Evolutionary conservation across 768 basidiomycete genomes (phyloP), one percentile per base, ranked within the genome.

Genomic region (Pleurotus platypus): DNA sequence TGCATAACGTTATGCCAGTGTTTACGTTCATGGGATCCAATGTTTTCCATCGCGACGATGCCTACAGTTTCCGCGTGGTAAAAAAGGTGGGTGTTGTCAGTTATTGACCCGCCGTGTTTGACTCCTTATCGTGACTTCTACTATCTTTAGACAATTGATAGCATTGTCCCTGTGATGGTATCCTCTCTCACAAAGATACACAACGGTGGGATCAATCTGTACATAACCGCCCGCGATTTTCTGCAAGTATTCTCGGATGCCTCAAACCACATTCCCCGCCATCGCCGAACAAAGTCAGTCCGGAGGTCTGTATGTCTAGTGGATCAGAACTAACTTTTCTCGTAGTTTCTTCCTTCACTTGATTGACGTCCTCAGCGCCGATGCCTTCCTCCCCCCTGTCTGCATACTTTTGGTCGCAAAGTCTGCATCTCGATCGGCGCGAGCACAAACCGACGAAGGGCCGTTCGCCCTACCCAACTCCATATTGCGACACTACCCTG

Each of bases 21-120:
- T 98, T 99, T 76, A 98, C 95, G 0, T 98, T 98, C 74, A 98
- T 98, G 93, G 96, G 97, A 16, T 92, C 95, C n/a, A 95, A 93
- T 60, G 87, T 98, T 15, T 92, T 98, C 76, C 96, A 97, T 66
- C 83, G 94, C 47, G 97, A 99, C 62, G 97, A 99, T 67, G 84
- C 89, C 0, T 95, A 96, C 72, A 95, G 91, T 66, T 96, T 97
- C 77, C 85, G 86, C 38, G 94, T 98, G 7, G 92, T 98, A 2
- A 94, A 98, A 68, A 90, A 90, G 79, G 94, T 92, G 55, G 45
- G 73, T 49, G 2, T 42, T 3, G 13, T 12, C 7, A 24, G n/a
- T 27, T 42, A 58, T 50, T 27, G 24, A 26, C 24, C 24, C 24
- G 24, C 5, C 24, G 11, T 11, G 16, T 24, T 18, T 5, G 46